phyloP scores from a whole-genome alignment of 768 basidiomycete species.

The Amanita subjunquillea region DNA sequence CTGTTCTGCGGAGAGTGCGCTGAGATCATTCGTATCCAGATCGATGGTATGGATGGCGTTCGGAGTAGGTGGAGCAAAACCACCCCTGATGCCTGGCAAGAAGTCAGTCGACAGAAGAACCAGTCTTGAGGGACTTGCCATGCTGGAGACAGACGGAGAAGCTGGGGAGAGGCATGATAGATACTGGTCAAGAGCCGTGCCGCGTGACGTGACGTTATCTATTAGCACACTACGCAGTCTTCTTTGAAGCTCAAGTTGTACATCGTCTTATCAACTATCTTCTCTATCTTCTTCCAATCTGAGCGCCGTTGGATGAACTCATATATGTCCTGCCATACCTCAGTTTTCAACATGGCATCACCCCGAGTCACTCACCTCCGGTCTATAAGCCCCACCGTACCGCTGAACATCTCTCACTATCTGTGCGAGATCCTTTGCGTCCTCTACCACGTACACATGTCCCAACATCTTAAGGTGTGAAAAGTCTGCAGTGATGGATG shows the following conservation, averaged over 20 bases:
- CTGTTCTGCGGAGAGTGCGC: neutral
- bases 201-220: conserved; percentile 5
- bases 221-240: conserved; percentile 45
- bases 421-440: conserved; percentile 92
- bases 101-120: neutral
- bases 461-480: conserved; percentile 95
- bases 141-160: conserved; percentile 53
- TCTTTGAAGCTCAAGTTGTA: conserved; percentile 90
- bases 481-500: conserved; percentile 81
- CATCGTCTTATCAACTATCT: conserved; percentile 91
- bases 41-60: conserved; percentile 44
- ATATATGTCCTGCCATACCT: conserved; percentile 62
- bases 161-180: conserved; percentile 36
- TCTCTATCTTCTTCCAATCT: conserved; percentile 99
- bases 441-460: conserved; percentile 91
- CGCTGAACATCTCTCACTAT: conserved; percentile 93
- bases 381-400: conserved; percentile 90
- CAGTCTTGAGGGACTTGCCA: conserved; percentile 26
- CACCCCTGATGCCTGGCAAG: conserved; percentile 58
- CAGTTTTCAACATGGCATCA: neutral
- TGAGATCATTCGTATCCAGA: conserved; percentile 15
- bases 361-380: conserved; percentile 51
- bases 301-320: conserved; percentile 92
- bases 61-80: conserved; percentile 63
- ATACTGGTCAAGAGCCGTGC: neutral